Base-by-base conservation (phyloP, 495 filamentous ascomycete genomes). In the Hypoxylon rickii region DNA sequence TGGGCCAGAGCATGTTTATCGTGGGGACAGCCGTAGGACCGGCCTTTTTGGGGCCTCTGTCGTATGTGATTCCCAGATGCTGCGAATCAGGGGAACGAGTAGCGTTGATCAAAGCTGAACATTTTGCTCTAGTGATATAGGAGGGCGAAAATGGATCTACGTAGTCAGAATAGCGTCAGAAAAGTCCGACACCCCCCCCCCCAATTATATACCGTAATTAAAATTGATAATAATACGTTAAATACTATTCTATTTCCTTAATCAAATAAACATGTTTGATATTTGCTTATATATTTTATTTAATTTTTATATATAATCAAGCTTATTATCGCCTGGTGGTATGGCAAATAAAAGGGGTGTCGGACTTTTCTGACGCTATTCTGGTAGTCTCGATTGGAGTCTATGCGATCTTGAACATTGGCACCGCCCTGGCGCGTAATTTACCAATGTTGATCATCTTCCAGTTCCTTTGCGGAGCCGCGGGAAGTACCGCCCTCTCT, bases 131-230 rank as follows among this genome's bases (percentile, higher is more conserved):
- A 69, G 66, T 42, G 71, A 73, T 37, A 63, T 73, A 33, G 69
- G 71, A 19, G 71, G 71, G 13, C 63, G 71, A 2, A 73, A 73
- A 58, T 73, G 71, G 71, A 56, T 71, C 20, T 73, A 73, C 38
- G 71, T 72, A 16, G n/a, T n/a, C n/a, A n/a, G n/a, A n/a, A n/a
- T n/a, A n/a, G n/a, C n/a, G n/a, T n/a, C n/a, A n/a, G n/a, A n/a
- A n/a, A n/a, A n/a, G n/a, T n/a, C n/a, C n/a, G n/a, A n/a, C n/a
- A n/a, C n/a, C n/a, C n/a, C n/a, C n/a, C n/a, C n/a, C n/a, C n/a
- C n/a, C n/a, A n/a, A n/a, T n/a, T n/a, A n/a, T n/a, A n/a, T n/a
- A n/a, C n/a, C n/a, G n/a, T n/a, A n/a, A n/a, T n/a, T n/a, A n/a
- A n/a, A n/a, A n/a, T n/a, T n/a, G n/a, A n/a, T n/a, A n/a, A n/a